A percentile compares a stretch with the other conserved stretches of the same genome.
These are phyloP conservation scores for Protea cynaroides DNA, from an alignment of 164 flowering plant genomes.

Conservation along the genomic window DNA sequence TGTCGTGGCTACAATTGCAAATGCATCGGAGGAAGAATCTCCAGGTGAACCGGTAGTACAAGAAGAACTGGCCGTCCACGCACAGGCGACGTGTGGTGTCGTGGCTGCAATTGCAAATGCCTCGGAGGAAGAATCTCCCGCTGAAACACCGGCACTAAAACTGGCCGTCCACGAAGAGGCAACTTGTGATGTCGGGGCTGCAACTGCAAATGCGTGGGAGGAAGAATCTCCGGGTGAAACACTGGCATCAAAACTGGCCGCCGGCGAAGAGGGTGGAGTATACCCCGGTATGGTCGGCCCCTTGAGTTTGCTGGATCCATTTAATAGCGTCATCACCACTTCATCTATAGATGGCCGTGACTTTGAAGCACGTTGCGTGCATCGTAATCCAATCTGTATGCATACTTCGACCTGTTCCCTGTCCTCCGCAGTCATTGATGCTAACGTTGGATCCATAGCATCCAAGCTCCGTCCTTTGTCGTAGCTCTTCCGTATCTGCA, in stretches of 20 bases:
- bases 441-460: conserved; percentile 56
- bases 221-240: too few relatives aligned
- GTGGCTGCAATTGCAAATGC: too few relatives aligned
- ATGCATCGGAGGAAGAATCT: too few relatives aligned
- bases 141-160: conserved; percentile 9
- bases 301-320: conserved; percentile 48
- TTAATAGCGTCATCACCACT: conserved; percentile 54
- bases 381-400: conserved; percentile 67
- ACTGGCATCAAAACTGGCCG: too few relatives aligned
- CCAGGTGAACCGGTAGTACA: too few relatives aligned
- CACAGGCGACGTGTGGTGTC: too few relatives aligned
- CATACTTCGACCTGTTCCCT: conserved; percentile 67
- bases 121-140: too few relatives aligned
- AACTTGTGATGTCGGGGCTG: background rate
- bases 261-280: too few relatives aligned
- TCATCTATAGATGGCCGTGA: conserved; percentile 67
- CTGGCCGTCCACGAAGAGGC: conserved; percentile 24
- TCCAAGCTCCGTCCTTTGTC: conserved; percentile 60
- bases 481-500: conserved; percentile 65
- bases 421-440: conserved; percentile 25
- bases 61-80: too few relatives aligned
- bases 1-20: too few relatives aligned
- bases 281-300: conserved; percentile 74
- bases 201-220: too few relatives aligned
- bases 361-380: conserved; percentile 68